Evolutionary conservation across 2,329 filamentous ascomycete species (phyloP).

Genomic region (Didymella pomorum): DNA sequence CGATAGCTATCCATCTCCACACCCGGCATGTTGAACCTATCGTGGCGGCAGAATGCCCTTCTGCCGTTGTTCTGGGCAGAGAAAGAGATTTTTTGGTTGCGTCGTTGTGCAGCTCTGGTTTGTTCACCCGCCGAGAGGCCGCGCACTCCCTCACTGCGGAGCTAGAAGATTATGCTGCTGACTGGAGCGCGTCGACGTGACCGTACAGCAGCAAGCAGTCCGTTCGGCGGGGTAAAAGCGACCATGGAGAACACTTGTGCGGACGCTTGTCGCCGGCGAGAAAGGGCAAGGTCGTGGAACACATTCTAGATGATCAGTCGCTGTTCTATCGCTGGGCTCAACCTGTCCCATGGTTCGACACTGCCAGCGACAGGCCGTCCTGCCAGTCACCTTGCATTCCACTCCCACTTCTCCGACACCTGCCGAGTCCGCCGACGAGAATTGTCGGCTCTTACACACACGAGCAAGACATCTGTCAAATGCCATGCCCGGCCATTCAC

Average conservation of each 20-base stretch:
- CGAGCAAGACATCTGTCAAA: conserved; percentile 16
- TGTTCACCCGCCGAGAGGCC: conserved; percentile 16
- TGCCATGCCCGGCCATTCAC: conserved; percentile 4
- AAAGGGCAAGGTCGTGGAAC: conserved; percentile 22
- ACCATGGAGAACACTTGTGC: conserved; percentile 9
- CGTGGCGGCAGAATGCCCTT: conserved; percentile 17
- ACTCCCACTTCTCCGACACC: conserved; percentile 9
- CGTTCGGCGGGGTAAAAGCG: conserved; percentile 22
- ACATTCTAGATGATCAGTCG: conserved; percentile 12
- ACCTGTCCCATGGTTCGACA: conserved; percentile 23
- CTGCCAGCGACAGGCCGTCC: conserved; percentile 6
- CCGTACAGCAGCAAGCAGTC: conserved; percentile 5
- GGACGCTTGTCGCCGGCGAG: conserved; percentile 13
- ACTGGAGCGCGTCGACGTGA: conserved; percentile 15
- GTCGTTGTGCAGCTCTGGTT: conserved; percentile 23
- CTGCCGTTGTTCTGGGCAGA: conserved; percentile 18
- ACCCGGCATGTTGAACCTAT: conserved; percentile 29
- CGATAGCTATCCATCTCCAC: conserved; percentile 44
- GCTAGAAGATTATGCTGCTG: conserved; percentile 11
- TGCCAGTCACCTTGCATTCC: conserved; percentile 21
- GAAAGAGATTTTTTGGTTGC: conserved; percentile 34
- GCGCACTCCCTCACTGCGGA: conserved; percentile 28
- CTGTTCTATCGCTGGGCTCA: conserved; percentile 16
- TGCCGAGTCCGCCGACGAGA: conserved; percentile 8
- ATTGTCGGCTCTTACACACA: conserved; percentile 13